Percentiles rank a stretch among this genome's conserved stretches.
phyloP scores from a whole-genome alignment of 257 asterid genomes.

The Solanum paucissectum region DNA sequence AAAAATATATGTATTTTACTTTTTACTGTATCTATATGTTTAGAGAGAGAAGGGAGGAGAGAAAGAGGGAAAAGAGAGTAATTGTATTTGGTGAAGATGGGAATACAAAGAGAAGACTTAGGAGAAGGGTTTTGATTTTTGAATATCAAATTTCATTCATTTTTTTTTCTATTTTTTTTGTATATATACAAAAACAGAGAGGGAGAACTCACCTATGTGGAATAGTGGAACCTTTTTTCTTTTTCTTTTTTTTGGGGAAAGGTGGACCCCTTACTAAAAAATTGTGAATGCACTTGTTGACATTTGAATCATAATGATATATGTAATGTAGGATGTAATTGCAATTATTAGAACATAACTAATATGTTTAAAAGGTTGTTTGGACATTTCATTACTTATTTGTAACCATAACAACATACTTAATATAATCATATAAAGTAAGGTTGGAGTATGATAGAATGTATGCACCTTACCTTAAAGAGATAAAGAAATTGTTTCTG shows the following conservation, averaged over 20 bases:
- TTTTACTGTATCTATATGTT: neutral
- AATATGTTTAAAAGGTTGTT: neutral
- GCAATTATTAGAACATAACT: neutral
- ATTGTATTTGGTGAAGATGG: neutral
- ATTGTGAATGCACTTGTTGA: neutral
- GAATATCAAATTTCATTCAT: neutral
- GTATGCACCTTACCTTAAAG: neutral
- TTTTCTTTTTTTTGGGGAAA: neutral
- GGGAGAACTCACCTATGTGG: neutral
- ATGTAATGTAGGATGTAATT: neutral
- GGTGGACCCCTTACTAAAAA: neutral
- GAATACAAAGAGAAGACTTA: neutral
- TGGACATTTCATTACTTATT: neutral
- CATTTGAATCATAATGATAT: neutral
- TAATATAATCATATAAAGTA: neutral
- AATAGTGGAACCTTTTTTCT: neutral
- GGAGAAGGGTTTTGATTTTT: conserved; percentile 1
- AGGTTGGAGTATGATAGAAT: neutral
- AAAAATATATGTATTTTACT: neutral
- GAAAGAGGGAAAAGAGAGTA: neutral
- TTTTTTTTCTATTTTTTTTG: neutral
- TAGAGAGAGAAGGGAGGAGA: neutral
- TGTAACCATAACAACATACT: neutral
- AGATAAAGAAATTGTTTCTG: neutral
- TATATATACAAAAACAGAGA: neutral